Evolutionary conservation across 768 basidiomycete species (phyloP), one percentile per base, ranked within the genome.

Genomic region (Boletales sp.): DNA sequence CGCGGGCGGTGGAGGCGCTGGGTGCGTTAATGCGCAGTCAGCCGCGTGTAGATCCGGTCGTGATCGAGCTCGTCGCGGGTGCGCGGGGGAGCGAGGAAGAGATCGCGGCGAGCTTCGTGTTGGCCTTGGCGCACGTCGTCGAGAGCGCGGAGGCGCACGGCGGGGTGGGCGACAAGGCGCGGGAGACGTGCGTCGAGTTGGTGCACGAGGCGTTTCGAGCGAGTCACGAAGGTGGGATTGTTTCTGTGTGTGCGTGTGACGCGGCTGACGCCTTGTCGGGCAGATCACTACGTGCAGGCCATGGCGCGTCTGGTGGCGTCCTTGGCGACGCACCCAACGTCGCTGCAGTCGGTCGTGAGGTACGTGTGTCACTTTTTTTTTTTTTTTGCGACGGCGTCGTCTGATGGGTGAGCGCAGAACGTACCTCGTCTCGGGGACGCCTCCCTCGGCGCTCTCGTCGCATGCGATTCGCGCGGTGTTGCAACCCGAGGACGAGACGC

Each of bases 21-120:
- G 94, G 94, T 12, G 79, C 84, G 4, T 73, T 99, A 61, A 96
- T 98, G 93, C 81, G 80, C 59, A 86, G 86, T 61, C 90, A 94
- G 65, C 85, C 91, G 6, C 77, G 93, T 46, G 90, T 92, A 31
- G 95, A 97, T 63, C 94, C 94, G 1, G 85, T 98, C n/a, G 77
- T 97, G 44, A 92, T 90, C 4, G 95, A 98, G 65, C 74, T 99
- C 44, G 70, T 90, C 15, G 69, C 78, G 5, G 79, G 81, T 42
- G 79, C 80, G 14, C 74, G 74, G 56, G 78, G 72, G 31, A 87
- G 87, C 46, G 87, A 87, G 40, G 77, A 79, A 4, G 76, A 77
- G 31, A 82, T 95, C 43, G 82, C 87, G 0, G 81, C 82, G 10
- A 91, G 89, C 54, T 78, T 93, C 55, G 75, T 89, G 10, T 68